A percentile compares a stretch with the other conserved stretches of the same genome.
Evolutionary conservation across 108 stramenopile genomes (phyloP).

Genomic region (Nannochloropsis oceanica): DNA sequence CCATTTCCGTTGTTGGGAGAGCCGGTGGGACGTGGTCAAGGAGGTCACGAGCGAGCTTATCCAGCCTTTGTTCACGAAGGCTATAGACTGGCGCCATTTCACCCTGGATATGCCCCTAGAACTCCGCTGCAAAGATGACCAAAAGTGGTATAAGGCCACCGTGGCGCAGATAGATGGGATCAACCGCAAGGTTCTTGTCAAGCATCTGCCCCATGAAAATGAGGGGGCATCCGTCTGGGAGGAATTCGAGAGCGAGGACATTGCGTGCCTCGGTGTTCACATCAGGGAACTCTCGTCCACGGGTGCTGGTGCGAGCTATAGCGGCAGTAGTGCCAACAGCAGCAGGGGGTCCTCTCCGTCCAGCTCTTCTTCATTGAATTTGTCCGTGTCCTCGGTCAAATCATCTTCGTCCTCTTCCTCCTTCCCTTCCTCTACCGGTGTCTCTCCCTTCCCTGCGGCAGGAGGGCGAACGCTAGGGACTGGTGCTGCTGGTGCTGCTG

Average conservation of each 20-base stretch:
- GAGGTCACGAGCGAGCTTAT: neutral
- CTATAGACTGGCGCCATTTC: neutral
- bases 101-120: neutral
- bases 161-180: neutral
- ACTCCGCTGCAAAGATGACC: neutral
- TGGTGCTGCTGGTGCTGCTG: neutral
- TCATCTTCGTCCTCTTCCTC: neutral
- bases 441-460: neutral
- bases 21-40: neutral
- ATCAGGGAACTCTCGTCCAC: neutral
- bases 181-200: neutral
- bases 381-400: no score
- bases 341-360: no score
- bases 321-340: no score
- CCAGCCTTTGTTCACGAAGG: neutral
- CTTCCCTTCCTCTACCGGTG: neutral
- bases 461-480: neutral
- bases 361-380: no score
- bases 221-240: neutral
- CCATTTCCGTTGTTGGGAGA: neutral
- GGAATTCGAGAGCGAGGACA: neutral
- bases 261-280: neutral
- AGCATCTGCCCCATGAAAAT: neutral
- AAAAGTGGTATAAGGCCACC: neutral
- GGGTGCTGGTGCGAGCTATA: no score